These are phyloP conservation scores for Dryas integrifolia DNA, from an alignment of 331 rosid species.

Conservation along the genomic window DNA sequence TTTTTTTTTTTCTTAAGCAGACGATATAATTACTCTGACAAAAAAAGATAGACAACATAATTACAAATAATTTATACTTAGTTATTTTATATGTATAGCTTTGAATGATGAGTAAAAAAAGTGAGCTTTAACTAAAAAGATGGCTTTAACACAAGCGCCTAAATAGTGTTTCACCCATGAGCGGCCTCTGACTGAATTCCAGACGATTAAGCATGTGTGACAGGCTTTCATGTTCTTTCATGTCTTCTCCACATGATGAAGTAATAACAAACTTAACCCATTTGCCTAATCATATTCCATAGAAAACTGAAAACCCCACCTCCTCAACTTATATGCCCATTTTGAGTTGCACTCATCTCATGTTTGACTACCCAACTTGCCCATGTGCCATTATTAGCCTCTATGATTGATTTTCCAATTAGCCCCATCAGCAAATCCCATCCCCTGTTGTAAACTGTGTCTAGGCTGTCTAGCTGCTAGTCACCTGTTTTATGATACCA, in stretches of 20 bases:
- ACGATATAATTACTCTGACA: too few species aligned
- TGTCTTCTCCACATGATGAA: conserved; percentile 24
- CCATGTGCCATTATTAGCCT: conserved; percentile 28
- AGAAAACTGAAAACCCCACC: neutral
- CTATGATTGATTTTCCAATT: neutral
- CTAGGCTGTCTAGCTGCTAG: too few species aligned
- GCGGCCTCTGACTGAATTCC: neutral
- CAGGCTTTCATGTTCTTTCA: conserved; percentile 18
- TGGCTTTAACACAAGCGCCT: neutral
- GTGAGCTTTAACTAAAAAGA: neutral
- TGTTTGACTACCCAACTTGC: conserved; percentile 13
- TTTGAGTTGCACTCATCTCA: neutral
- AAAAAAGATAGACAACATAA: too few species aligned
- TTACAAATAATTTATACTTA: too few species aligned
- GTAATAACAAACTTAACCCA: conserved; percentile 9
- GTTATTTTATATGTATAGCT: neutral
- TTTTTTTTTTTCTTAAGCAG: too few species aligned
- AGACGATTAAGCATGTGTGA: conserved; percentile 25
- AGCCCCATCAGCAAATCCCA: conserved; percentile 7
- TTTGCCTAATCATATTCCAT: conserved; percentile 1
- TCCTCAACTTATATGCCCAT: neutral
- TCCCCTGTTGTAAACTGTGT: neutral
- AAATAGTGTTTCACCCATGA: neutral
- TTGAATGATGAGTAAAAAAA: neutral
- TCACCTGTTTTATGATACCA: neutral